Evolutionary conservation across 2,329 filamentous ascomycete genomes (phyloP).

Genomic region (Calonectria hongkongensis): DNA sequence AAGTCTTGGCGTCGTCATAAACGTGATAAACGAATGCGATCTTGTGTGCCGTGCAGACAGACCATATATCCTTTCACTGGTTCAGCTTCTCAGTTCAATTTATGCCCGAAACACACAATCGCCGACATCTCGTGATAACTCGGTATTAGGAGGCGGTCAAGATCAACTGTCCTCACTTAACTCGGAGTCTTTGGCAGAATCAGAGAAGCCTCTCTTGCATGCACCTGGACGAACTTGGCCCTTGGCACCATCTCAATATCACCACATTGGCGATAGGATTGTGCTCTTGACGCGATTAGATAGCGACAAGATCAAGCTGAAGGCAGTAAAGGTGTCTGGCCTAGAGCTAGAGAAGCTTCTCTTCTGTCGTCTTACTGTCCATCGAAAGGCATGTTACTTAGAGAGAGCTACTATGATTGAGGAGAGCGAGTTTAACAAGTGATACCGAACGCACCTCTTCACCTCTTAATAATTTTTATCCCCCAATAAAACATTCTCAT

Average conservation of each 20-base stretch:
- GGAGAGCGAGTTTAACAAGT: conserved; percentile 1
- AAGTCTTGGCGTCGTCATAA: background rate
- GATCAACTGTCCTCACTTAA: too few relatives aligned
- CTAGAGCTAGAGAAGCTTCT: background rate
- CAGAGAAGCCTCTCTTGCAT: background rate
- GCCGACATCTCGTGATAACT: too few relatives aligned
- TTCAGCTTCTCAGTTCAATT: conserved; percentile 2
- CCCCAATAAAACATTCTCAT: too few relatives aligned
- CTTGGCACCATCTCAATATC: background rate
- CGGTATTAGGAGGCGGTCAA: background rate
- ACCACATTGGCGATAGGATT: background rate
- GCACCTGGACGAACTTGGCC: background rate
- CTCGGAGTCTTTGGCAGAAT: too few relatives aligned
- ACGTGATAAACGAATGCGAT: conserved; percentile 8
- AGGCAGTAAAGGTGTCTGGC: background rate
- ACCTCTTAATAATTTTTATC: background rate
- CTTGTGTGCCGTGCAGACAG: conserved; percentile 9
- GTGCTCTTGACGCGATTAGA: background rate
- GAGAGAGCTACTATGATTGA: background rate
- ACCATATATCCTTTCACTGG: background rate
- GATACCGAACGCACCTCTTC: too few relatives aligned
- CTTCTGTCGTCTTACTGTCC: conserved; percentile 9
- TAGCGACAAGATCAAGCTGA: background rate
- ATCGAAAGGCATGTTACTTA: background rate
- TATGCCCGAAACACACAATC: background rate